Conservation (phyloP, 2,329 filamentous ascomycete genomes). For the Colletotrichum aenigma region DNA sequence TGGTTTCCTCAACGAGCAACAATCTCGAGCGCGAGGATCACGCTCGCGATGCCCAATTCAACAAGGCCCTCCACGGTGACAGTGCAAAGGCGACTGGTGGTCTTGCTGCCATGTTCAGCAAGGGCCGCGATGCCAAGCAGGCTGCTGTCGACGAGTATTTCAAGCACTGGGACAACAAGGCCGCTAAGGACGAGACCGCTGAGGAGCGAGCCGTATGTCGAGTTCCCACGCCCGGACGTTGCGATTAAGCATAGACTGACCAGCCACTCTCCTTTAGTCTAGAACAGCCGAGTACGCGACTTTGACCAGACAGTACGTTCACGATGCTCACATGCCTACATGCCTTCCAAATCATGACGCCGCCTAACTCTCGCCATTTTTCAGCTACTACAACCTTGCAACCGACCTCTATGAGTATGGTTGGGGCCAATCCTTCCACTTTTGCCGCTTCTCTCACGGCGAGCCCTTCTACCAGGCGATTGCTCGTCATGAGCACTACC, state of each 20-base stretch:
- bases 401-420: constrained; percentile 94
- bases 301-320: constrained; percentile 79
- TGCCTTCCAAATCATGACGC: neutral
- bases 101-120: constrained; percentile 80
- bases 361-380: constrained; percentile 6
- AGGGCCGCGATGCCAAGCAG: constrained; percentile 74
- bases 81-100: constrained; percentile 74
- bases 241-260: neutral
- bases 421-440: constrained; percentile 93
- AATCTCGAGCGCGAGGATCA: constrained; percentile 83
- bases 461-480: constrained; percentile 89
- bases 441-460: constrained; percentile 86
- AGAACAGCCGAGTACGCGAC: constrained; percentile 85
- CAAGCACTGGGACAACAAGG: constrained; percentile 89
- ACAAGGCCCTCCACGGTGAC: constrained; percentile 81
- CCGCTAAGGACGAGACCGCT: constrained; percentile 71
- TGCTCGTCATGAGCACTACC: constrained; percentile 93
- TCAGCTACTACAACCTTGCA: constrained; percentile 88
- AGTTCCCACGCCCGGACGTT: neutral
- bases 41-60: constrained; percentile 86
- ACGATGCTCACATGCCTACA: neutral
- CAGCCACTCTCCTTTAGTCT: constrained; percentile 49
- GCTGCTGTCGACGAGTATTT: constrained; percentile 85
- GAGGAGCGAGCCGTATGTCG: constrained; percentile 72
- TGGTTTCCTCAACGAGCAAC: constrained; percentile 44